These are phyloP conservation scores for Acacia confusa DNA, from an alignment of 306 rosid genomes.

Conservation along the genomic window DNA sequence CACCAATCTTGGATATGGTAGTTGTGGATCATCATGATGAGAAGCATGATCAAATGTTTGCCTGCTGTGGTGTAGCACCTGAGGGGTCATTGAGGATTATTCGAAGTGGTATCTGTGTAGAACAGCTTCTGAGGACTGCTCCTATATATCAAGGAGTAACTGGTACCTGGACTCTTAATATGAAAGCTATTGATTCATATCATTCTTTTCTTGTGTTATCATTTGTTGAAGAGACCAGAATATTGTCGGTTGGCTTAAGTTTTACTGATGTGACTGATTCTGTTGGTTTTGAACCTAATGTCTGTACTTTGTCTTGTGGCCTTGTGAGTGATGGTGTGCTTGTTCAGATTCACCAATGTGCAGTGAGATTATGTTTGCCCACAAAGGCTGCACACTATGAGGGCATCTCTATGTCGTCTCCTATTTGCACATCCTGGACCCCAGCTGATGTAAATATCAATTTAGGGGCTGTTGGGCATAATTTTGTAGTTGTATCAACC, in stretches of 20 bases:
- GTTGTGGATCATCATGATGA: conserved; percentile 85
- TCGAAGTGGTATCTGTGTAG: conserved; percentile 84
- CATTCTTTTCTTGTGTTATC: conserved; percentile 91
- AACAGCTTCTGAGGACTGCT: conserved; percentile 70
- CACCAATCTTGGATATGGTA: conserved; percentile 85
- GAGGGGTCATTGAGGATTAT: conserved; percentile 90
- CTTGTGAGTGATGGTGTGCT: conserved; percentile 74
- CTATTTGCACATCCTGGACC: conserved; percentile 79
- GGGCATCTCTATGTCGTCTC: conserved; percentile 71
- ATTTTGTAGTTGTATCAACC: conserved; percentile 84
- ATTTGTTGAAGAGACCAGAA: conserved; percentile 94
- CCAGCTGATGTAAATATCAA: conserved; percentile 69
- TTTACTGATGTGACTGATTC: conserved; percentile 94
- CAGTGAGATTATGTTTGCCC: conserved; percentile 89
- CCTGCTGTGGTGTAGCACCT: conserved; percentile 92
- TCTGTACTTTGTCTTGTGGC: conserved; percentile 89
- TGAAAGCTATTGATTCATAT: conserved; percentile 68
- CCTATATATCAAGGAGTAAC: conserved; percentile 88
- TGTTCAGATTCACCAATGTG: conserved; percentile 77
- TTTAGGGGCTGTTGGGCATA: conserved; percentile 93
- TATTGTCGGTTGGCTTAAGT: conserved; percentile 90
- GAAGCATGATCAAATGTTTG: conserved; percentile 87
- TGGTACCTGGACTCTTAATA: conserved; percentile 81
- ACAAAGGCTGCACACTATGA: conserved; percentile 74
- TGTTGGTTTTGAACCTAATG: conserved; percentile 90